Evolutionary conservation across 306 rosid genomes (phyloP), one percentile per base, ranked within the genome.

Genomic region (Lathyrus tuberosus): DNA sequence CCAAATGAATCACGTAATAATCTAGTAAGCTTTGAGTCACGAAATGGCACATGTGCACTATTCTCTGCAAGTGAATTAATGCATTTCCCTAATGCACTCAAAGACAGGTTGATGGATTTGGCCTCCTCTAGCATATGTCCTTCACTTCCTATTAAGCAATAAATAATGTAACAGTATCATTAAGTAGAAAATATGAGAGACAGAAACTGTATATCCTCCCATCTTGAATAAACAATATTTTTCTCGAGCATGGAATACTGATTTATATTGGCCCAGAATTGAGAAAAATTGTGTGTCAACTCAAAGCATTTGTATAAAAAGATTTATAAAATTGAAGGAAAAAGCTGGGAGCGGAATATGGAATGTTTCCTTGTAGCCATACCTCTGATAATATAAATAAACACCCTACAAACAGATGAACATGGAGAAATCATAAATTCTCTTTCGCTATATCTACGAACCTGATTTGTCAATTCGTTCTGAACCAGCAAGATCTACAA

Each of bases 401-500:
- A 56, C 44, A 67, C 54, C 16, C 30, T 47, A 54, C 24, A 69
- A 67, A 62, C n/a, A 57, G 72, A 65, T 66, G 61, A 69, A 15
- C 40, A 71, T 4, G 57, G 47, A 49, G 72, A 47, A 67, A 67
- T 57, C 53, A 41, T 38, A 54, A 44, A 69, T 33, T 59, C 65
- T 61, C 44, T 28, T 56, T 48, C 8, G 61, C 18, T 20, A 58
- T 44, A 77, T 70, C 70, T 52, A 78, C 88, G 17, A 53, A 91
- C 99, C 99, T 86, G 99, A 95, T 82, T 95, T 95, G 53, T 91
- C 91, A 41, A 95, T 89, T 54, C 99, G 91, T 85, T 95, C 99
- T 35, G 99, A 95, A 77, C 99, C 99, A 70, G 99, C 99, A 78
- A 95, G 97, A 85, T 95, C 99, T 52, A 95, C 99, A 42, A 95